Evolutionary conservation across 305 asterid genomes (phyloP).

Genomic region (Fraxinus ornus): DNA sequence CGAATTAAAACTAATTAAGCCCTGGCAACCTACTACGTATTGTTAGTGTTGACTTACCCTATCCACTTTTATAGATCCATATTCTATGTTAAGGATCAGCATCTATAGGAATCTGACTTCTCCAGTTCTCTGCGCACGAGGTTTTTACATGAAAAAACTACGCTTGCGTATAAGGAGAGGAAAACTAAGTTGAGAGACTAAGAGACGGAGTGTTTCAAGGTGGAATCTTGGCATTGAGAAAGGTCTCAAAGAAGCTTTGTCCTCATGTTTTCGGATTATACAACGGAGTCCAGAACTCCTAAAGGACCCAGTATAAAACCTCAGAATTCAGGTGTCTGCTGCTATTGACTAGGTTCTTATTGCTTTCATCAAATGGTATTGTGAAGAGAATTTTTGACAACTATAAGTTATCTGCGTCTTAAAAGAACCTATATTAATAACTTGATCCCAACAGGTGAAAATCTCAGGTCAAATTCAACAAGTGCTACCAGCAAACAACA

Average conservation of each 20-base stretch:
- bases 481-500: not conserved
- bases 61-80: not conserved
- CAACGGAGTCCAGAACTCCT: not conserved
- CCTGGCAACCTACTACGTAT: not conserved
- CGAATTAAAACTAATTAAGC: not conserved
- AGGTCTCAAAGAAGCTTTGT: not conserved
- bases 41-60: not conserved
- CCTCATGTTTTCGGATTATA: not conserved
- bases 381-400: not conserved
- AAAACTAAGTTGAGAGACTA: not conserved
- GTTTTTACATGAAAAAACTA: not conserved
- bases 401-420: not conserved
- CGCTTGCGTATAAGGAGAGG: not conserved
- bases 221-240: not conserved
- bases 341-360: not conserved
- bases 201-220: not conserved
- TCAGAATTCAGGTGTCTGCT: not conserved
- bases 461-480: not conserved
- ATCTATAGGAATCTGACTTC: not conserved
- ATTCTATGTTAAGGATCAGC: not conserved
- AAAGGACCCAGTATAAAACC: not conserved
- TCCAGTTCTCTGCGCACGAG: not conserved
- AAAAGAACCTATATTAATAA: not conserved
- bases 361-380: not conserved
- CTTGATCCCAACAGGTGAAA: not conserved